A percentile compares a stretch with the other conserved stretches of the same genome.
Evolutionary conservation across 345 rosid genomes (phyloP).

Genomic region (Theobroma cacao): DNA sequence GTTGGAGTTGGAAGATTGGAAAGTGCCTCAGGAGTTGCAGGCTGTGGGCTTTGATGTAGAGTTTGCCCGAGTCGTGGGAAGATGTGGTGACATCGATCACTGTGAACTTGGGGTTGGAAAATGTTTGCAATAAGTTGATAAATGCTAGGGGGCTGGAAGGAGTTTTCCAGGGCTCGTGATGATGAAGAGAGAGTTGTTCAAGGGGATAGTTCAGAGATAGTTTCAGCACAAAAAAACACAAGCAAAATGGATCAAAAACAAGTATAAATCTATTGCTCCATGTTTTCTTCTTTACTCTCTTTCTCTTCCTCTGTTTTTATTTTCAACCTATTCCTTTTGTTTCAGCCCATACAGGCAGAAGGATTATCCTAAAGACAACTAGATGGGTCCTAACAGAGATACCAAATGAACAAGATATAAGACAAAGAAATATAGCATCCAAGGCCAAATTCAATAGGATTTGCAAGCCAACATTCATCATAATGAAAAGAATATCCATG

Average conservation of each 20-base stretch:
- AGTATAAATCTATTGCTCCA: background rate
- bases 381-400: background rate
- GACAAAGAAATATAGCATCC: background rate
- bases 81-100: background rate
- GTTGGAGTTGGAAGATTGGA: background rate
- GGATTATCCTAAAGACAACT: background rate
- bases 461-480: background rate
- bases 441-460: background rate
- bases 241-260: background rate
- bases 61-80: constrained; percentile 9
- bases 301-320: background rate
- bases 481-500: background rate
- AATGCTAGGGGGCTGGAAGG: background rate
- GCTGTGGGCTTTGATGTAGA: constrained; percentile 6
- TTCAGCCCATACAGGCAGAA: background rate
- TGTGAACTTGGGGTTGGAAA: background rate
- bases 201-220: background rate
- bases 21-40: constrained; percentile 4
- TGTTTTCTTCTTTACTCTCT: background rate
- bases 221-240: background rate
- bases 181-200: background rate
- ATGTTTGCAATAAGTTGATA: background rate
- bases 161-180: background rate
- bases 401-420: background rate
- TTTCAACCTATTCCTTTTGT: background rate